Evolutionary conservation across 352 stramenopile genomes (phyloP).

Genomic region (Phytophthora colocasiae): DNA sequence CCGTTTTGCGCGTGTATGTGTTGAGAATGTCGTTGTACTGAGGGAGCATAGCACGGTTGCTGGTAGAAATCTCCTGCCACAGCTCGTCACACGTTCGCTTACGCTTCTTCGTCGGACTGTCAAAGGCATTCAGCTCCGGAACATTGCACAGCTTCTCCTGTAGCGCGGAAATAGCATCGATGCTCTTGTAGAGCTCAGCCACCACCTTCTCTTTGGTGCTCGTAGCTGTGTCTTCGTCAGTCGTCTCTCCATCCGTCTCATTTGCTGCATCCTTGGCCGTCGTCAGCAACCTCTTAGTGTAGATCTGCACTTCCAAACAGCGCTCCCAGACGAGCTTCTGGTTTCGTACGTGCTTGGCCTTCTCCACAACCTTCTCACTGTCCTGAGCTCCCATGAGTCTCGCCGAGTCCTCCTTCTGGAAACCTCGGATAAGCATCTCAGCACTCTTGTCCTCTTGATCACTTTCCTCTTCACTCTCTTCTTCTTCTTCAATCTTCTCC

Average conservation of each 20-base stretch:
- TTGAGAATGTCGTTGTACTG: conserved; percentile 89
- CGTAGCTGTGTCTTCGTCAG: conserved; percentile 22
- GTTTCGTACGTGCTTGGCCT: conserved; percentile 80
- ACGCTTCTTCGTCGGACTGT: conserved; percentile 60
- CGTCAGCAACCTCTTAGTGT: conserved; percentile 78
- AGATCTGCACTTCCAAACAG: conserved; percentile 88
- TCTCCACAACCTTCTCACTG: conserved; percentile 79
- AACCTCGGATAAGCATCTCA: conserved; percentile 79
- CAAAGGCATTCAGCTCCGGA: conserved; percentile 44
- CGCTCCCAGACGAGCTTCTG: conserved; percentile 89
- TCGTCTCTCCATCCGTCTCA: conserved; percentile 36
- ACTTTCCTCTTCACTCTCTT: conserved; percentile 41
- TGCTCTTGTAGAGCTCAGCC: conserved; percentile 65
- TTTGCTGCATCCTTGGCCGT: conserved; percentile 44
- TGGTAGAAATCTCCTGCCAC: conserved; percentile 56
- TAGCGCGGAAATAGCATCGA: conserved; percentile 63
- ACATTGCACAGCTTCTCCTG: conserved; percentile 79
- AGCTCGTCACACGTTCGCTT: conserved; percentile 64
- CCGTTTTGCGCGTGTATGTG: conserved; percentile 79
- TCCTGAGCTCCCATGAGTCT: conserved; percentile 80
- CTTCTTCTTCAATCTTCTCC: conserved; percentile 38
- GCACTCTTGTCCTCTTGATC: conserved; percentile 63
- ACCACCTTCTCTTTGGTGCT: conserved; percentile 50
- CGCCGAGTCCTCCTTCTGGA: conserved; percentile 82
- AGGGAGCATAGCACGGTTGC: conserved; percentile 58